Conservation (phyloP, 164 flowering plant genomes). For the Berberis vulgaris region DNA sequence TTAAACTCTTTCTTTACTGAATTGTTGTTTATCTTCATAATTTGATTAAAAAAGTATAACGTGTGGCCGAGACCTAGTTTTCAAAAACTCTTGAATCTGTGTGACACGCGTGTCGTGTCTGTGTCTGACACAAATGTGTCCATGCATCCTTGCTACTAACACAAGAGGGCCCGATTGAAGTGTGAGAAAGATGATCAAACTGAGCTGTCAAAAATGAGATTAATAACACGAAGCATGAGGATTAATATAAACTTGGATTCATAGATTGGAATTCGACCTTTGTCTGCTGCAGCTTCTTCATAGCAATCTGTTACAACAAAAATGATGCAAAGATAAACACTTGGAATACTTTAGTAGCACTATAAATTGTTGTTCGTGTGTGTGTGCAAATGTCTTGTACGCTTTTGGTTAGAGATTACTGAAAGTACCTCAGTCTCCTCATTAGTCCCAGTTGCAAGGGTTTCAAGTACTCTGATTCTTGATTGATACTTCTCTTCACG, state of each 20-base stretch:
- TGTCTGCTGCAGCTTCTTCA: constrained; percentile 53
- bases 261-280: constrained; percentile 44
- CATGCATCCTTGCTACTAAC: background rate
- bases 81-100: too few relatives aligned
- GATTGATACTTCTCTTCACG: constrained; percentile 76
- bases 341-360: too few relatives aligned
- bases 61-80: too few relatives aligned
- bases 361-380: too few relatives aligned
- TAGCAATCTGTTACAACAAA: constrained; percentile 38
- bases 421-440: constrained; percentile 74
- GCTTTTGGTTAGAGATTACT: background rate
- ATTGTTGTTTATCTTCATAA: too few relatives aligned
- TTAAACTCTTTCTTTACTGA: too few relatives aligned
- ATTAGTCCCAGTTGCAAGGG: constrained; percentile 65
- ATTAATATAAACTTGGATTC: background rate
- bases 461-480: constrained; percentile 63
- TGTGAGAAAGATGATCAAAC: background rate
- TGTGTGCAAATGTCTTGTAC: background rate
- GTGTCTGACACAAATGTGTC: too few relatives aligned
- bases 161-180: background rate
- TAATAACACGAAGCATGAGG: background rate
- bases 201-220: background rate
- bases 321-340: background rate
- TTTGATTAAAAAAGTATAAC: too few relatives aligned
- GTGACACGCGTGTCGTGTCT: too few relatives aligned